Base-by-base conservation (phyloP, 805 yeast species). In the Torulaspora quercuum region DNA sequence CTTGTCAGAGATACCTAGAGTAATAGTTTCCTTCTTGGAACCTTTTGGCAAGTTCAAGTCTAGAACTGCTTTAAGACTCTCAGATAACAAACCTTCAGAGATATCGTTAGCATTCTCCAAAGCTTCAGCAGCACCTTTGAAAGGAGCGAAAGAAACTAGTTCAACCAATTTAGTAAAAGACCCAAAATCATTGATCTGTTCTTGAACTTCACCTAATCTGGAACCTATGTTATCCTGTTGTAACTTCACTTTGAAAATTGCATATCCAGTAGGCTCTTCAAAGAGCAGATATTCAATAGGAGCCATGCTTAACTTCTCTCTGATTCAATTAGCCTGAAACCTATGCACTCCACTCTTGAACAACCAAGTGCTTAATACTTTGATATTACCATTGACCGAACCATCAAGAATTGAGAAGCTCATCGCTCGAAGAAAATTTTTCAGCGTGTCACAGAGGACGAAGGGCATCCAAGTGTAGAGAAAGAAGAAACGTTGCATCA, bases 41-140 rank as follows among this genome's bases (percentile, higher is more conserved):
- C 73, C 74, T 59, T 78, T 74, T 63, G 98, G 98, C 55, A 92
- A 68, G 72, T 89, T 90, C 60, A 88, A 71, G 68, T 90, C 97
- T 52, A 92, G 69, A 39, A 92, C 75, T 25, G 94, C 78, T 65
- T 86, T 87, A 68, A 92, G 76, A 68, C 84, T 85, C 54, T 92
- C 97, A 42, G 89, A 82, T 39, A 90, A 95, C 53, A 89, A 75
- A 59, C 98, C 98, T 70, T 92, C 98, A 49, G 95, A 85, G 53
- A 92, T 83, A 62, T 92, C 97, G 62, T 92, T 92, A 52, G 97
- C 97, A 62, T 92, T 92, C 68, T 90, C 97, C 58, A 92, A 77
- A 44, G 98, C 98, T 68, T 92, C 97, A 35, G 98, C 97, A 44
- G 98, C 98, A 57, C 97, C 97, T 68, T 92, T 89, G 76, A 92